These are phyloP conservation scores for Zygotorulaspora danielsina DNA, from an alignment of 805 yeast genomes.

Conservation along the genomic window DNA sequence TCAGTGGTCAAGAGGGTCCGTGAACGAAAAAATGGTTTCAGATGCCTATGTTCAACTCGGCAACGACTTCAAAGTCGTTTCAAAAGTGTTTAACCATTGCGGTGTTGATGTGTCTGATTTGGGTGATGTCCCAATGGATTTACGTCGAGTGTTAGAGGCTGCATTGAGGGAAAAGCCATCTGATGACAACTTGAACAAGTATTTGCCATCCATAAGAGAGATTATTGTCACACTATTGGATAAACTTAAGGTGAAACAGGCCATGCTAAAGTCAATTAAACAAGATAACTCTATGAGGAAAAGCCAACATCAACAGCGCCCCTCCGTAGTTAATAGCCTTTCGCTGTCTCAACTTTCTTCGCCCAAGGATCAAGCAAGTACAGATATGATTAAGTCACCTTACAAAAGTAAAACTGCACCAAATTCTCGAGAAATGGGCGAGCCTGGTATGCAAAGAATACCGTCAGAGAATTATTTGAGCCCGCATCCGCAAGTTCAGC, in stretches of 20 bases:
- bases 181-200: conserved; percentile 72
- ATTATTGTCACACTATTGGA: conserved; percentile 78
- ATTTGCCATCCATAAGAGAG: conserved; percentile 78
- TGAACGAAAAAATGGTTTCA: conserved; percentile 78
- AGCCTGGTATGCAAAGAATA: neutral
- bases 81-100: conserved; percentile 69
- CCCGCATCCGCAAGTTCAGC: conserved; percentile 4
- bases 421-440: neutral
- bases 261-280: conserved; percentile 33
- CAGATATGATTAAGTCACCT: conserved; percentile 4
- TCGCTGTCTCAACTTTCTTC: conserved; percentile 12
- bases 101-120: conserved; percentile 80
- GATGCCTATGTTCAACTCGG: conserved; percentile 90
- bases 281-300: conserved; percentile 16
- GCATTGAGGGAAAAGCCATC: conserved; percentile 84
- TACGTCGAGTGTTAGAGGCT: conserved; percentile 75
- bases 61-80: conserved; percentile 84
- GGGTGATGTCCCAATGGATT: conserved; percentile 83
- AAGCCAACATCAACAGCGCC: conserved; percentile 15
- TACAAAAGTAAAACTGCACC: conserved; percentile 1
- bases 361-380: conserved; percentile 9
- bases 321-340: conserved; percentile 14
- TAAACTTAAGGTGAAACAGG: conserved; percentile 76
- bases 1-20: conserved; percentile 82
- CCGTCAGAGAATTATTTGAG: neutral